Conservation (phyloP, 2,329 filamentous ascomycete species). For the Xylariales sp. region DNA sequence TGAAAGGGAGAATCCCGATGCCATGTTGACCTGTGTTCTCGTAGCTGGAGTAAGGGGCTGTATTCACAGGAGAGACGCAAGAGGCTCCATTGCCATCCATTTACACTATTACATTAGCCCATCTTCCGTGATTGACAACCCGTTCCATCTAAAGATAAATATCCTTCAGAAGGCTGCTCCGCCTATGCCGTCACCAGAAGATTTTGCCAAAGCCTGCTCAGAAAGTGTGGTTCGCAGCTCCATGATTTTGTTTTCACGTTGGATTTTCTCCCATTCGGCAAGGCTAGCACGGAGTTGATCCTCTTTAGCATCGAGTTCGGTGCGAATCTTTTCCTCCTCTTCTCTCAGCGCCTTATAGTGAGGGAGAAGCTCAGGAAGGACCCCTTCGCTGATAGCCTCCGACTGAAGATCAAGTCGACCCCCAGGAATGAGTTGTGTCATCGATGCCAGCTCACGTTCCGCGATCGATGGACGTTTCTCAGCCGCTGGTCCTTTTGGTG, state of each 20-base stretch:
- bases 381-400: slow-evolving; percentile 38
- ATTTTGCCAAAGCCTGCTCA: slow-evolving; percentile 51
- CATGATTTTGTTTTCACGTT: slow-evolving; percentile 49
- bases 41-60: too few relatives aligned
- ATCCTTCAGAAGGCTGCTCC: slow-evolving; percentile 51
- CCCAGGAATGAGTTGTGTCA: slow-evolving; percentile 48
- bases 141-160: too few relatives aligned
- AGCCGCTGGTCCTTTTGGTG: slow-evolving; percentile 49
- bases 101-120: too few relatives aligned
- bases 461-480: slow-evolving; percentile 35
- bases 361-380: slow-evolving; percentile 49
- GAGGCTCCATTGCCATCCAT: too few relatives aligned
- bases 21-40: too few relatives aligned
- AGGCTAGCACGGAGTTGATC: slow-evolving; percentile 51
- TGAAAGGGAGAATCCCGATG: too few relatives aligned
- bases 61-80: too few relatives aligned
- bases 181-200: slow-evolving; percentile 51
- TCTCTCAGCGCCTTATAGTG: slow-evolving; percentile 50
- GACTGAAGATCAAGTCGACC: slow-evolving; percentile 49
- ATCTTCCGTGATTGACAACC: too few relatives aligned
- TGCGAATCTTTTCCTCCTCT: slow-evolving; percentile 53
- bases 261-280: slow-evolving; percentile 48
- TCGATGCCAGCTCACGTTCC: slow-evolving; percentile 45
- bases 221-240: slow-evolving; percentile 53
- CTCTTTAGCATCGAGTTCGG: slow-evolving; percentile 48